Base-by-base conservation (phyloP, 306 rosid genomes). In the Carpinus viminea region DNA sequence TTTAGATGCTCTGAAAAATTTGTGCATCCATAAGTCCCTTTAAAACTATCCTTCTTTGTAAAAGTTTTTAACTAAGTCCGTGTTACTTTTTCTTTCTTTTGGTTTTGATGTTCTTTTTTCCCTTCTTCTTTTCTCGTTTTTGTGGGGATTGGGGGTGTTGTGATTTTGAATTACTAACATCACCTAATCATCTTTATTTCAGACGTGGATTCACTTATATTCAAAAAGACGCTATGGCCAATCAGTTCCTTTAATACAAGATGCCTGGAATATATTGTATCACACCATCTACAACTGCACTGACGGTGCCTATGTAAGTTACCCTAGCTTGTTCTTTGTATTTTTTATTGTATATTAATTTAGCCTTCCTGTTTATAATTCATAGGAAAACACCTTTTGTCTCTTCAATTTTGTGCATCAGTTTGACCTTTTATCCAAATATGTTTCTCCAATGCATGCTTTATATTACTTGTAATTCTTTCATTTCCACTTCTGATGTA, bases 241-340 rank as follows among this genome's bases (percentile, higher is more conserved):
- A 71, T 51, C 81, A 70, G 81, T 87, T 88, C 91, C 98, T 78
- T 86, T 70, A 75, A 72, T 93, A 73, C 89, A 89, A 81, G 86
- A 86, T 73, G 97, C 92, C 54, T 93, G 98, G 98, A 83, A 88
- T 86, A 80, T 89, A 80, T 82, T 93, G 64, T 86, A 90, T 87
- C 96, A 89, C 70, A 85, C 97, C 64, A 28, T 91, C 80, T 93
- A 91, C 88, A 91, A 93, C 76, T 93, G 98, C 87, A 91, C 93
- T 5, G 98, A 93, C 73, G 98, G 98, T 74, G 93, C 96, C 80
- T 80, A 87, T 77, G 98, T 93, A 82, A 91, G 98, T 86, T 74
- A 61, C 76, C 64, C 34, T 34, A 77, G 12, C 47, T 52, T 62
- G 6, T 26, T 21, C 57, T 17, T 36, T 66, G 5, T 9, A 7